A percentile compares a stretch with the other conserved stretches of the same genome.
Evolutionary conservation across 495 filamentous ascomycete genomes (phyloP).

Genomic region (Penicillium simplicissimum): DNA sequence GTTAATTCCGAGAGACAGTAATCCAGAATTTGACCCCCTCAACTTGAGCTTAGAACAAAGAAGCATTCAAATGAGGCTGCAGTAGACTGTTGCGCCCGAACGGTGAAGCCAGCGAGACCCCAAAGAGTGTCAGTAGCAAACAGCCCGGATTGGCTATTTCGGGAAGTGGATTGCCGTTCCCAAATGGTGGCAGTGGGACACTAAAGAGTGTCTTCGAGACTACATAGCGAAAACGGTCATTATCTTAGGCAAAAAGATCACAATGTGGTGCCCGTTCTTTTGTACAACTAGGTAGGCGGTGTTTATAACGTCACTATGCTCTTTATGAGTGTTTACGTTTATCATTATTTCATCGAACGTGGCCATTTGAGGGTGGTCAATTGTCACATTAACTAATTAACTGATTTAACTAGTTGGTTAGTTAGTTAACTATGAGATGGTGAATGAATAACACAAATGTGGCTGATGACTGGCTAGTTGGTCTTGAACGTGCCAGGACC

Average conservation of each 20-base stretch:
- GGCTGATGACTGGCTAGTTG: background rate
- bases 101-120: background rate
- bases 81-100: background rate
- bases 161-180: background rate
- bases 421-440: no score
- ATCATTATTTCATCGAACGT: background rate
- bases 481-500: background rate
- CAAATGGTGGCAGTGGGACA: slow-evolving; percentile 7
- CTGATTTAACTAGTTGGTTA: no score
- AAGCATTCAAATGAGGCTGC: background rate
- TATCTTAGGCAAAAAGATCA: background rate
- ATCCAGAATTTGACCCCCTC: background rate
- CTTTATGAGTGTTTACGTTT: background rate
- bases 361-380: background rate
- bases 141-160: background rate
- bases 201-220: background rate
- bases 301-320: background rate
- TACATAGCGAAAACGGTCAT: no score
- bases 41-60: background rate
- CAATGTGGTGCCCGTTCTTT: background rate
- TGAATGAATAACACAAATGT: background rate
- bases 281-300: background rate
- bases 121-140: background rate
- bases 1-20: background rate
- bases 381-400: no score